These are phyloP conservation scores for Hypoxylon subgilvum DNA, from an alignment of 495 filamentous ascomycete species.

Conservation along the genomic window DNA sequence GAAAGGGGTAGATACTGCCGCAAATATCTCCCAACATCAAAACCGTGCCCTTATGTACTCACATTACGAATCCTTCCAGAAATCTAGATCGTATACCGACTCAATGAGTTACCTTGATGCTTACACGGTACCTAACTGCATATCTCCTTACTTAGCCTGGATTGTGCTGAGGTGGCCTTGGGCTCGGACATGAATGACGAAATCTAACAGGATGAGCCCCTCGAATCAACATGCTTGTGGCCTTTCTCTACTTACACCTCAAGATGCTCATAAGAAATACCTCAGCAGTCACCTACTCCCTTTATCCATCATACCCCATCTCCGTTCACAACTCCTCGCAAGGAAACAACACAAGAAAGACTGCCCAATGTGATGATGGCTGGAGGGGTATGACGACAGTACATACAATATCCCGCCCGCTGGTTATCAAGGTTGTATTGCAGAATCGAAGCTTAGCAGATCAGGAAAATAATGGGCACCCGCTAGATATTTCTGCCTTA, in stretches of 20 bases:
- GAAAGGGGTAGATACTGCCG: no score
- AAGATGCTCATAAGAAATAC: no score
- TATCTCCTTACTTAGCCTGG: slow-evolving; percentile 6
- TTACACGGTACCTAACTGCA: slow-evolving; percentile 2
- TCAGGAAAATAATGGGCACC: slow-evolving; percentile 13
- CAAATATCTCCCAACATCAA: no score
- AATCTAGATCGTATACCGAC: no score
- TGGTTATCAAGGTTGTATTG: slow-evolving; percentile 28
- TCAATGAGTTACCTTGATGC: background rate
- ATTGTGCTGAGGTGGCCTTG: slow-evolving; percentile 9
- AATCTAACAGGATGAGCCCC: slow-evolving; percentile 14
- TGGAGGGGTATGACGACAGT: slow-evolving; percentile 34
- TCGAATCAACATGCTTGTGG: slow-evolving; percentile 11
- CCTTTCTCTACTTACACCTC: no score
- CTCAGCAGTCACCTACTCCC: no score
- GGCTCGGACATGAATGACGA: slow-evolving; percentile 27
- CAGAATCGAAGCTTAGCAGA: slow-evolving; percentile 28
- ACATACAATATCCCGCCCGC: slow-evolving; percentile 4
- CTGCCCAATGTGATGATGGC: slow-evolving; percentile 1
- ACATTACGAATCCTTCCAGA: no score
- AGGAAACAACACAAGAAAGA: no score
- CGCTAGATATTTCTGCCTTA: background rate
- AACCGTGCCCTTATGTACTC: no score
- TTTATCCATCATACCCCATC: no score
- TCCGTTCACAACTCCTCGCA: no score